A percentile compares a stretch with the other conserved stretches of the same genome.
These are phyloP conservation scores for Cyclotella choctawhatcheeana DNA, from an alignment of 108 stramenopile genomes.

Conservation along the genomic window DNA sequence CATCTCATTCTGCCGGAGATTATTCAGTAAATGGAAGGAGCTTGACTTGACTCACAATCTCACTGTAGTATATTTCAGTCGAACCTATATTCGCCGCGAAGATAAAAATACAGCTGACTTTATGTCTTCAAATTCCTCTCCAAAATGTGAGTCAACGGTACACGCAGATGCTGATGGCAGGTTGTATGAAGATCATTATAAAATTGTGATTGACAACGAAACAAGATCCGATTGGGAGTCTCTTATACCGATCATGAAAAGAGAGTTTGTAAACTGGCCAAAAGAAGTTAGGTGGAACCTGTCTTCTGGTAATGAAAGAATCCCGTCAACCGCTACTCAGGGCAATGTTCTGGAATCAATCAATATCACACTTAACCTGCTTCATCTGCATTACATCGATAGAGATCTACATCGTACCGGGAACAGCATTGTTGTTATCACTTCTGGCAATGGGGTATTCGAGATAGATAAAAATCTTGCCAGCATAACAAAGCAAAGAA, in stretches of 20 bases:
- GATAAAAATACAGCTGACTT: constrained; percentile 20
- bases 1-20: constrained; percentile 64
- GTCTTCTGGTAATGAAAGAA: constrained; percentile 51
- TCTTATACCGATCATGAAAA: constrained; percentile 80
- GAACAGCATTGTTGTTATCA: constrained; percentile 93
- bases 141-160: constrained; percentile 10
- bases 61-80: constrained; percentile 94
- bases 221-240: constrained; percentile 78
- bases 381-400: constrained; percentile 96
- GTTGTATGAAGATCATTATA: constrained; percentile 85
- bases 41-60: constrained; percentile 90
- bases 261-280: constrained; percentile 91
- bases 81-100: constrained; percentile 66
- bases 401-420: constrained; percentile 94
- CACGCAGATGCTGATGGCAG: constrained; percentile 79
- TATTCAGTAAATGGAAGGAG: constrained; percentile 89
- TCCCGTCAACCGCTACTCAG: constrained; percentile 84
- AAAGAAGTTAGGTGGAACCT: constrained; percentile 82
- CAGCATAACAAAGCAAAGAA: constrained; percentile 96
- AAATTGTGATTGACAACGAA: constrained; percentile 95
- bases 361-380: constrained; percentile 96
- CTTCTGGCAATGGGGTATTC: constrained; percentile 96
- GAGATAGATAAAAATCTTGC: constrained; percentile 91
- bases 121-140: background rate
- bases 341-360: constrained; percentile 98